Evolutionary conservation across 2,329 filamentous ascomycete genomes (phyloP).

Genomic region (Pseudogymnoascus sp.): DNA sequence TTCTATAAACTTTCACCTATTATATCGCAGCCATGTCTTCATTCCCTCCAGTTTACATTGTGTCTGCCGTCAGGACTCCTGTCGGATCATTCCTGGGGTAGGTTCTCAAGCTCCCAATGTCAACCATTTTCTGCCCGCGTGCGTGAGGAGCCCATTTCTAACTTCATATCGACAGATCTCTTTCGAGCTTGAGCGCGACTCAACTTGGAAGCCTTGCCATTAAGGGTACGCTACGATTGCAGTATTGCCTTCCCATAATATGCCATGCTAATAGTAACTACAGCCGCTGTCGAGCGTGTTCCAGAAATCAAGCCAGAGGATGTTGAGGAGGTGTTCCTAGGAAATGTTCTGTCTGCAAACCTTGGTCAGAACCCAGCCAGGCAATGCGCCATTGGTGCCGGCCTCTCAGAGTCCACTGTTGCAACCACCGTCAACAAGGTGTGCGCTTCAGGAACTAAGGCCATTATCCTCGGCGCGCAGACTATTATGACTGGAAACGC

Average conservation of each 20-base stretch:
- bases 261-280: conserved; percentile 14
- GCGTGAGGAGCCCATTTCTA: conserved; percentile 15
- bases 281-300: conserved; percentile 73
- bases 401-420: conserved; percentile 68
- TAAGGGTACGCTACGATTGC: conserved; percentile 54
- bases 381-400: conserved; percentile 84
- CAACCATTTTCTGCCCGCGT: conserved; percentile 47
- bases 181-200: conserved; percentile 76
- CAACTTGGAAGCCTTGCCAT: conserved; percentile 88
- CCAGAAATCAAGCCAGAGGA: conserved; percentile 79
- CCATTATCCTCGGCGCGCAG: conserved; percentile 87
- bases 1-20: neutral
- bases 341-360: conserved; percentile 94
- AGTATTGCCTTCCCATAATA: neutral
- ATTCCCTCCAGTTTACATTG: conserved; percentile 87
- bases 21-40: conserved; percentile 55
- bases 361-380: conserved; percentile 93
- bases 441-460: conserved; percentile 90
- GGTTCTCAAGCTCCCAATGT: conserved; percentile 39
- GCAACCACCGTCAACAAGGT: conserved; percentile 98
- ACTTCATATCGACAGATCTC: conserved; percentile 49
- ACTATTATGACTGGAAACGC: conserved; percentile 97
- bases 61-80: conserved; percentile 82
- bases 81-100: conserved; percentile 92
- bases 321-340: conserved; percentile 94